Conservation (phyloP, 2,329 filamentous ascomycete species). For the Plenodomus tracheiphilus region DNA sequence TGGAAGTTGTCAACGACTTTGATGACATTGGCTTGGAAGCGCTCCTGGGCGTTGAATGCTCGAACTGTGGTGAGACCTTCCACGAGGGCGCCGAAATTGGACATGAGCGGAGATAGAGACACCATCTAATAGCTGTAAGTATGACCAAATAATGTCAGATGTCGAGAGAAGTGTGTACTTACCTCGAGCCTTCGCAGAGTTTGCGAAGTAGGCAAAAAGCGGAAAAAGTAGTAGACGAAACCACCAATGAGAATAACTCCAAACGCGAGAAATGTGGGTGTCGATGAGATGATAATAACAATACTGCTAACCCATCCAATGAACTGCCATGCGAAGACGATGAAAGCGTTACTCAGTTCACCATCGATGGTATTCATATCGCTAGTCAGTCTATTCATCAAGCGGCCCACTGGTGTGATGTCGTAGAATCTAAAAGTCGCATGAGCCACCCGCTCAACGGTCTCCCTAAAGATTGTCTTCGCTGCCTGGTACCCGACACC, state of each 20-base stretch:
- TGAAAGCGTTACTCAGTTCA: constrained; percentile 75
- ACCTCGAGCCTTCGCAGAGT: constrained; percentile 76
- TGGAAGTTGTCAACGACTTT: constrained; percentile 85
- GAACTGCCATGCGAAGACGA: constrained; percentile 68
- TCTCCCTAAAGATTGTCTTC: constrained; percentile 71
- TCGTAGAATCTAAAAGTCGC: constrained; percentile 92
- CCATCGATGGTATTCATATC: constrained; percentile 90
- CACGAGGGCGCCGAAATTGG: constrained; percentile 86
- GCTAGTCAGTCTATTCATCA: constrained; percentile 91
- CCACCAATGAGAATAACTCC: constrained; percentile 67
- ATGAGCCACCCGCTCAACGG: constrained; percentile 72
- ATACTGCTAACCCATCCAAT: constrained; percentile 75
- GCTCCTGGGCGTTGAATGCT: constrained; percentile 75
- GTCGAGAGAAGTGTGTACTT: constrained; percentile 5
- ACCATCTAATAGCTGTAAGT: constrained; percentile 61
- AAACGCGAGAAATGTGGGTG: constrained; percentile 75
- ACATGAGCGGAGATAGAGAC: constrained; percentile 83
- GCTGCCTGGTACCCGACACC: constrained; percentile 80
- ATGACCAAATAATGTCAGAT: background rate
- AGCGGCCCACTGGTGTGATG: constrained; percentile 80
- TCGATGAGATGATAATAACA: constrained; percentile 76
- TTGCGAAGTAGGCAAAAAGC: constrained; percentile 81
- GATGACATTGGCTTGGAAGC: constrained; percentile 81
- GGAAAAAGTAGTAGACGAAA: constrained; percentile 74
- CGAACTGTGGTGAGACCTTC: constrained; percentile 86